These are phyloP conservation scores for Cruciata laevipes DNA, from an alignment of 257 asterid species.

Conservation along the genomic window DNA sequence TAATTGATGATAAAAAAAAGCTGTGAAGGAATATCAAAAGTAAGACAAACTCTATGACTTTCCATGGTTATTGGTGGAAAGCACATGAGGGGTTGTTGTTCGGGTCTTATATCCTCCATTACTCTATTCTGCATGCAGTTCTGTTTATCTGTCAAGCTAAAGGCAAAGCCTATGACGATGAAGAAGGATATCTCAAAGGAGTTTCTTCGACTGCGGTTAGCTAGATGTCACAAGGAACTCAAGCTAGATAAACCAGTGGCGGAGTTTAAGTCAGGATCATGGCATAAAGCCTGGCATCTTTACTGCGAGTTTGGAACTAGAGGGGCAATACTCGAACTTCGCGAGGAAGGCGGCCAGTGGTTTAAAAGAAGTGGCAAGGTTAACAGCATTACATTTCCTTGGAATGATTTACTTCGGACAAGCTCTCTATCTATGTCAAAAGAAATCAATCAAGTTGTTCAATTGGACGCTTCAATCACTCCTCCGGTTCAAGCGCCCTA, in stretches of 20 bases:
- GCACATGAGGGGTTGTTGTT: not conserved
- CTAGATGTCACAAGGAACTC: constrained; percentile 70
- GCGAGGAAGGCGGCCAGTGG: constrained; percentile 49
- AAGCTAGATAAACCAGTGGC: constrained; percentile 49
- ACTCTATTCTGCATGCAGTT: constrained; percentile 44
- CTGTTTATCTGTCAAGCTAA: constrained; percentile 44
- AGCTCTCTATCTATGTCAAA: constrained; percentile 55
- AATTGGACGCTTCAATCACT: constrained; percentile 58
- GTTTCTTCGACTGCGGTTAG: constrained; percentile 56
- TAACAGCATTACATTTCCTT: constrained; percentile 40
- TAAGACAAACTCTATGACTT: not conserved
- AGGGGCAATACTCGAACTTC: constrained; percentile 60
- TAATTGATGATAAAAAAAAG: too few species aligned
- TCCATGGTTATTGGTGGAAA: not conserved
- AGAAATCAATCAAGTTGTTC: constrained; percentile 38
- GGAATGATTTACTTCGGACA: constrained; percentile 81
- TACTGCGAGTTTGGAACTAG: constrained; percentile 87
- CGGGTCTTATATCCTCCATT: constrained; percentile 2
- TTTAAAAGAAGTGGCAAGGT: constrained; percentile 48
- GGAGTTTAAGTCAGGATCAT: constrained; percentile 39
- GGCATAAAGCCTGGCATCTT: constrained; percentile 68
- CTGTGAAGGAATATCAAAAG: not conserved
- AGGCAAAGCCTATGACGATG: constrained; percentile 16
- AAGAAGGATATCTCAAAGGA: constrained; percentile 35
- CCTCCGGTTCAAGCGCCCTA: constrained; percentile 89